phyloP scores from a whole-genome alignment of 768 basidiomycete genomes.

The Rhizopogon rudus region DNA sequence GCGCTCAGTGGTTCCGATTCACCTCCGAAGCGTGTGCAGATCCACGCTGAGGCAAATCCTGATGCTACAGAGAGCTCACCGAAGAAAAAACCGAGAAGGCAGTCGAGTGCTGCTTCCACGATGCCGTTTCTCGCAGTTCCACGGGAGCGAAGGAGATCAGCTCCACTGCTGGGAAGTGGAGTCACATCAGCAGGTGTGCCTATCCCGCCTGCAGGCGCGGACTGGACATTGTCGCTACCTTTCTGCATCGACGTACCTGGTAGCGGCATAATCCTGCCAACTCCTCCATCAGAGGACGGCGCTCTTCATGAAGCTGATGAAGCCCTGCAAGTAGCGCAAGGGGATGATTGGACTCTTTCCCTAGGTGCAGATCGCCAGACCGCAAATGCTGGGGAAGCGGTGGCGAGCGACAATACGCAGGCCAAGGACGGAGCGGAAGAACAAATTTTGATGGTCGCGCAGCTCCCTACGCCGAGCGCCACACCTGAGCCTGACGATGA shows the following conservation, averaged over 20 bases:
- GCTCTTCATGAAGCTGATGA: background rate
- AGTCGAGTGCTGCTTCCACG: conserved; percentile 17
- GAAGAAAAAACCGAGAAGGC: conserved; percentile 17
- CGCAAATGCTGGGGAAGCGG: background rate
- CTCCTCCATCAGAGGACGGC: conserved; percentile 2
- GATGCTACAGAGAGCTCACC: conserved; percentile 3
- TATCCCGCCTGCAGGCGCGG: conserved; percentile 2
- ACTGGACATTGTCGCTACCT: conserved; percentile 28
- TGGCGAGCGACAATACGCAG: background rate
- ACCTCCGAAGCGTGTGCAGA: conserved; percentile 23
- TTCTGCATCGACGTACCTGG: conserved; percentile 24
- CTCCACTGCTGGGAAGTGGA: conserved; percentile 17
- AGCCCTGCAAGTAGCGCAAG: conserved; percentile 6
- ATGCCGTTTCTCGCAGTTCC: conserved; percentile 14
- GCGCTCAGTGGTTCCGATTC: conserved; percentile 4
- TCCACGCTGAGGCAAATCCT: conserved; percentile 17
- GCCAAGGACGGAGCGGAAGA: background rate
- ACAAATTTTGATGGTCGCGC: conserved; percentile 5
- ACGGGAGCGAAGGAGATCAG: conserved; percentile 26
- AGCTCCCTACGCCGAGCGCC: conserved; percentile 24
- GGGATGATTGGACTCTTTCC: conserved; percentile 25
- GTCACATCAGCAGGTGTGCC: background rate
- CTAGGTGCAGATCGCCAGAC: conserved; percentile 25
- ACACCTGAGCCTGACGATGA: conserved; percentile 15
- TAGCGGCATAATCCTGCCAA: conserved; percentile 1